Percentiles rank a stretch among this genome's conserved stretches.
Conservation (phyloP, 192 early-diverging fungal species). For the Coemansia reversa region DNA sequence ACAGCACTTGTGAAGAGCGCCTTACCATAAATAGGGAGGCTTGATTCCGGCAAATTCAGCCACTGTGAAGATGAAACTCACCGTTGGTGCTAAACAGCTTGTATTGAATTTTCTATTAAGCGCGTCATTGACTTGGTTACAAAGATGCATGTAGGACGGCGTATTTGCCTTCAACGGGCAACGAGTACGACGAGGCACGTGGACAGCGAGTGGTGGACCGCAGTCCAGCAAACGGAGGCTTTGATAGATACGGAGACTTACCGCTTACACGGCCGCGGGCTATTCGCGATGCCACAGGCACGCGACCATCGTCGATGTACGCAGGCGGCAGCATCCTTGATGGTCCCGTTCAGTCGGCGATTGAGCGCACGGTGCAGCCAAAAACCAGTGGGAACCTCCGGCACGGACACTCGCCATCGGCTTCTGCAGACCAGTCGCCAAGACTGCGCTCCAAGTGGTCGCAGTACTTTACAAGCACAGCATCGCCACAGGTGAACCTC, state of each 20-base stretch:
- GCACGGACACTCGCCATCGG: slow-evolving; percentile 3
- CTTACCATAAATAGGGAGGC: too few relatives aligned
- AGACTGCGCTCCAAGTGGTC: slow-evolving; percentile 41
- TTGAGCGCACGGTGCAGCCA: slow-evolving; percentile 35
- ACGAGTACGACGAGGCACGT: slow-evolving; percentile 2
- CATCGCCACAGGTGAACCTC: slow-evolving; percentile 5
- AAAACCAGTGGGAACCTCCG: slow-evolving; percentile 15
- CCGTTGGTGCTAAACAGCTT: not conserved
- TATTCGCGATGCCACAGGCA: slow-evolving; percentile 30
- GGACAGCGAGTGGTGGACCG: too few relatives aligned
- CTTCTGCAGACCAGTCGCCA: slow-evolving; percentile 11
- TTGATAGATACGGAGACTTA: slow-evolving; percentile 5
- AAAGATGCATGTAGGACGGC: not conserved
- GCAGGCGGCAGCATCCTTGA: slow-evolving; percentile 19
- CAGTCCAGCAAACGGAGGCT: too few relatives aligned
- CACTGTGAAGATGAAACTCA: too few relatives aligned
- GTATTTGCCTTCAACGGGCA: slow-evolving; percentile 16
- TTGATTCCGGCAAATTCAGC: too few relatives aligned
- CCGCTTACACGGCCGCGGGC: slow-evolving; percentile 23
- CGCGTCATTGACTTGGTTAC: not conserved
- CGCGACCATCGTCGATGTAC: slow-evolving; percentile 45
- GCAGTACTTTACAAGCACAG: slow-evolving; percentile 50
- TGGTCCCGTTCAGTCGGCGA: slow-evolving; percentile 38
- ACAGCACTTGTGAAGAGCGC: too few relatives aligned
- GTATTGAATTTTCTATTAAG: not conserved